Percentiles rank a stretch among this genome's conserved stretches.
Evolutionary conservation across 2,329 filamentous ascomycete species (phyloP).

Genomic region (Aspergillus sp.): DNA sequence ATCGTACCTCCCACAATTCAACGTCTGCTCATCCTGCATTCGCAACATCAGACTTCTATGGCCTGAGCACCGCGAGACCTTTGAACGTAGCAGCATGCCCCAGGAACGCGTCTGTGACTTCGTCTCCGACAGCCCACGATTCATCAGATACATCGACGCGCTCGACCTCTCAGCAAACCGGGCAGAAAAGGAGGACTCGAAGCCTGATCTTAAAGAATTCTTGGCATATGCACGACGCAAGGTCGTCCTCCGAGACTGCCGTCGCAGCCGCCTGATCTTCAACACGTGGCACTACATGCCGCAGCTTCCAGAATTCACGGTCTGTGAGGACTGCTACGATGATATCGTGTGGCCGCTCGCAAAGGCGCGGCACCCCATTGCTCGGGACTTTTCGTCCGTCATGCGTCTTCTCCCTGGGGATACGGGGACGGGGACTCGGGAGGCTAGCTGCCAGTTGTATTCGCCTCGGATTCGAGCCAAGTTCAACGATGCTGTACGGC

Average conservation of each 20-base stretch:
- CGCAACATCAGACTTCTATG: slow-evolving; percentile 71
- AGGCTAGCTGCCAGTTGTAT: slow-evolving; percentile 73
- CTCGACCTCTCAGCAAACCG: slow-evolving; percentile 54
- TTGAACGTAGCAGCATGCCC: slow-evolving; percentile 51
- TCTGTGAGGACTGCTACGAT: slow-evolving; percentile 85
- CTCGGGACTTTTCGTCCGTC: slow-evolving; percentile 64
- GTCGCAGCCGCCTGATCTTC: slow-evolving; percentile 60
- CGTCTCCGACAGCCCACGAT: slow-evolving; percentile 59
- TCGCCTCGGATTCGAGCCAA: slow-evolving; percentile 74
- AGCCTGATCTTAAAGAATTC: slow-evolving; percentile 60
- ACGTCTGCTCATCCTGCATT: slow-evolving; percentile 72
- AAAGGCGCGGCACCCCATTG: slow-evolving; percentile 55
- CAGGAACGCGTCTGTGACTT: slow-evolving; percentile 66
- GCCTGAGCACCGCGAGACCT: slow-evolving; percentile 68
- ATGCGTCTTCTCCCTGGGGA: slow-evolving; percentile 58
- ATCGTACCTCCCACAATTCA: slow-evolving; percentile 67
- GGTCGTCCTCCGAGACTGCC: slow-evolving; percentile 62
- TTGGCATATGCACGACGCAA: slow-evolving; percentile 63
- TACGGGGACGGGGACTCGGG: slow-evolving; percentile 33
- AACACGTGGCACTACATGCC: slow-evolving; percentile 78
- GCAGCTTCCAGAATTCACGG: slow-evolving; percentile 71
- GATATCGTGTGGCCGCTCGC: slow-evolving; percentile 72
- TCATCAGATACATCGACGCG: slow-evolving; percentile 57
- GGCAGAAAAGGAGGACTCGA: slow-evolving; percentile 28
- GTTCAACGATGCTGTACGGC: slow-evolving; percentile 66